These are phyloP conservation scores for Cymodocea nodosa DNA, from an alignment of 116 monocot genomes.

Conservation along the genomic window DNA sequence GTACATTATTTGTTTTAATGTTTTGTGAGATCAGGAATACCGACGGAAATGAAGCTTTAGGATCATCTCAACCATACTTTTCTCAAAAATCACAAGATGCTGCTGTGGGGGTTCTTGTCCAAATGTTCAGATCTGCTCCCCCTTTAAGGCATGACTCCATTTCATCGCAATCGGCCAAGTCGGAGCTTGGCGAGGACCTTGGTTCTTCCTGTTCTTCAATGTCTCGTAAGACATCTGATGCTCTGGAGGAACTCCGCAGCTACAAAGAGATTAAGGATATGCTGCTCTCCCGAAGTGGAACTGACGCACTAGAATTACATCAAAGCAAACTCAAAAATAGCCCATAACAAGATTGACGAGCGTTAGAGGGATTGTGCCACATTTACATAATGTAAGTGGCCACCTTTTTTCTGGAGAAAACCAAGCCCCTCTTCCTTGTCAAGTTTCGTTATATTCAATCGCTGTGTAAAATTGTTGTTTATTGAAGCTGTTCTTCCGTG, in stretches of 20 bases:
- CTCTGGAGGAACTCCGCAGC: constrained; percentile 63
- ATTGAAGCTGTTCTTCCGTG: too few relatives aligned
- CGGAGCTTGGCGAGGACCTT: constrained; percentile 24
- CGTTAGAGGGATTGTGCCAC: too few relatives aligned
- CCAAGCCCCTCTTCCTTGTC: too few relatives aligned
- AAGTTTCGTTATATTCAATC: too few relatives aligned
- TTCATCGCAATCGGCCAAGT: constrained; percentile 45
- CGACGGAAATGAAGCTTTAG: constrained; percentile 38
- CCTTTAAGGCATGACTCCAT: constrained; percentile 59
- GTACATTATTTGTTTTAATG: background rate
- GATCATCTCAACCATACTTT: constrained; percentile 22
- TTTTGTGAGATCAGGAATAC: constrained; percentile 22
- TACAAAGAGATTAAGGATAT: constrained; percentile 74
- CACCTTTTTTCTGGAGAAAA: too few relatives aligned
- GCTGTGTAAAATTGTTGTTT: too few relatives aligned
- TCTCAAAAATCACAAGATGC: constrained; percentile 72
- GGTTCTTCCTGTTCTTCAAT: constrained; percentile 41
- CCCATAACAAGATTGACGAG: background rate
- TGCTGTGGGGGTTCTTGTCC: constrained; percentile 78
- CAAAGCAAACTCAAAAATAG: background rate
- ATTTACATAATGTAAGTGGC: too few relatives aligned
- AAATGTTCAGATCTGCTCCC: constrained; percentile 63
- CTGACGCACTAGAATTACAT: constrained; percentile 9
- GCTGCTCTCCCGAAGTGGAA: constrained; percentile 56
- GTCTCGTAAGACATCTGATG: constrained; percentile 74